phyloP scores from a whole-genome alignment of 352 stramenopile genomes.

The Globisporangium spinosum region DNA sequence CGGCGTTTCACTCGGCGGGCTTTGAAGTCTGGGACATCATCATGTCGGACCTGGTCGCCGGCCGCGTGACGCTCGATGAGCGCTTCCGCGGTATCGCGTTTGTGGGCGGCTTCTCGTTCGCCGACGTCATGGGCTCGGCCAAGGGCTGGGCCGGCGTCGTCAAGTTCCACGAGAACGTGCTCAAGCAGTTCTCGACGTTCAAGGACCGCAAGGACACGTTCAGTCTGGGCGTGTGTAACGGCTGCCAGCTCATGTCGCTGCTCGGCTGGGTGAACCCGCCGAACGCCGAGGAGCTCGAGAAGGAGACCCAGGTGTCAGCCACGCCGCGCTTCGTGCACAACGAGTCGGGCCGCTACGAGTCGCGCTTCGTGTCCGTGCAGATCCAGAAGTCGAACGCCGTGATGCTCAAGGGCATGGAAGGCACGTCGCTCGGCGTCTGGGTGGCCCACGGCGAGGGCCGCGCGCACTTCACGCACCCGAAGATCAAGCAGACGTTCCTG shows the following conservation, averaged over 20 bases:
- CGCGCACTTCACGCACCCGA: conserved; percentile 94
- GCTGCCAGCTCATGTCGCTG: conserved; percentile 99
- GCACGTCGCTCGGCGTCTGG: conserved; percentile 97
- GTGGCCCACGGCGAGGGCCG: conserved; percentile 91
- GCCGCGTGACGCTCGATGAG: conserved; percentile 89
- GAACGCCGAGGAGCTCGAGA: conserved; percentile 48
- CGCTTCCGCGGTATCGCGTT: conserved; percentile 97
- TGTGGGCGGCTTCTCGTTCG: conserved; percentile 98
- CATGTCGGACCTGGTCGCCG: conserved; percentile 94
- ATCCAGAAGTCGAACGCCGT: conserved; percentile 94
- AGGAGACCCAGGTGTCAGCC: conserved; percentile 48
- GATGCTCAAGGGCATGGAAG: conserved; percentile 98
- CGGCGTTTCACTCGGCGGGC: conserved; percentile 95
- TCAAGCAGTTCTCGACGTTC: conserved; percentile 97
- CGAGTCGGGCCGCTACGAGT: conserved; percentile 95
- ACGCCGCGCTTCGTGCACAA: conserved; percentile 98
- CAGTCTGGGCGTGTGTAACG: conserved; percentile 98
- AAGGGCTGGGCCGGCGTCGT: conserved; percentile 98
- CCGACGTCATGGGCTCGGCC: conserved; percentile 97
- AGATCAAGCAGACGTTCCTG: conserved; percentile 87
- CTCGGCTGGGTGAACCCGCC: conserved; percentile 94
- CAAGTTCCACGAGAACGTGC: conserved; percentile 95
- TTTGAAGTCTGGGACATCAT: conserved; percentile 99
- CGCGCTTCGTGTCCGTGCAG: conserved; percentile 94
- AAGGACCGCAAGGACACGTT: conserved; percentile 95